A percentile compares a stretch with the other conserved stretches of the same genome.
Evolutionary conservation across 2,329 filamentous ascomycete species (phyloP).

Genomic region (Fusarium sp.): DNA sequence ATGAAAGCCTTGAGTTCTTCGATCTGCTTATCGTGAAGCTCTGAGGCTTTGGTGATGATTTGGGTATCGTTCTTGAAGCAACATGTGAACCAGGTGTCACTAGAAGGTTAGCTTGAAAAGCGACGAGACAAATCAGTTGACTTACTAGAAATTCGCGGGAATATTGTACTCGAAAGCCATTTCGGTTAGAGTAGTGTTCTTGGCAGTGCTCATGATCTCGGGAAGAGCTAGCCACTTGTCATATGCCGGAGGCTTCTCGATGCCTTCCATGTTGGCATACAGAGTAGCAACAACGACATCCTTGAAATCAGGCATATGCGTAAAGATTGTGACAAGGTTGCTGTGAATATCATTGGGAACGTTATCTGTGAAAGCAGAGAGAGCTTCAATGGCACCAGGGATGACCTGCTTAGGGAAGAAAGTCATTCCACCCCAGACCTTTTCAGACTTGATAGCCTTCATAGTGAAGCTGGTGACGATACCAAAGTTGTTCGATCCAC

Average conservation of each 20-base stretch:
- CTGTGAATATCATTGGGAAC: slow-evolving; percentile 18
- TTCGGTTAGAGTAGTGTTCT: slow-evolving; percentile 23
- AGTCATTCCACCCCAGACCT: slow-evolving; percentile 32
- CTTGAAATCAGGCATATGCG: slow-evolving; percentile 18
- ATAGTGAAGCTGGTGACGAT: slow-evolving; percentile 44
- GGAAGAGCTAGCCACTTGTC: slow-evolving; percentile 31
- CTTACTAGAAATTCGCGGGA: slow-evolving; percentile 25
- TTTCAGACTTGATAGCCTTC: slow-evolving; percentile 32
- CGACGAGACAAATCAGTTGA: neutral
- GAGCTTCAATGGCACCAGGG: slow-evolving; percentile 9
- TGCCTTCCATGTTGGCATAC: slow-evolving; percentile 21
- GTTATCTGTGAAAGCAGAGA: slow-evolving; percentile 10
- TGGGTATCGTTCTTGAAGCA: slow-evolving; percentile 27
- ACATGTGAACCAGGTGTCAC: slow-evolving; percentile 23
- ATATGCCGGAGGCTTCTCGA: slow-evolving; percentile 21
- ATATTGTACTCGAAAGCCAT: slow-evolving; percentile 33
- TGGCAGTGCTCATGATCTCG: slow-evolving; percentile 21
- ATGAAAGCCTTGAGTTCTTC: slow-evolving; percentile 21
- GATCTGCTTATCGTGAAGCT: slow-evolving; percentile 18
- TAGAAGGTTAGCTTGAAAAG: neutral
- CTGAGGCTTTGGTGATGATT: slow-evolving; percentile 21
- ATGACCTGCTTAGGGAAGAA: slow-evolving; percentile 22
- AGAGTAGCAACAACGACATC: slow-evolving; percentile 14
- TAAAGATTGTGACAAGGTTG: slow-evolving; percentile 19
- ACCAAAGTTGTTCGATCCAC: slow-evolving; percentile 55